A percentile compares a stretch with the other conserved stretches of the same genome.
phyloP scores from a whole-genome alignment of 495 filamentous ascomycete species.

The Talaromyces borbonicus region DNA sequence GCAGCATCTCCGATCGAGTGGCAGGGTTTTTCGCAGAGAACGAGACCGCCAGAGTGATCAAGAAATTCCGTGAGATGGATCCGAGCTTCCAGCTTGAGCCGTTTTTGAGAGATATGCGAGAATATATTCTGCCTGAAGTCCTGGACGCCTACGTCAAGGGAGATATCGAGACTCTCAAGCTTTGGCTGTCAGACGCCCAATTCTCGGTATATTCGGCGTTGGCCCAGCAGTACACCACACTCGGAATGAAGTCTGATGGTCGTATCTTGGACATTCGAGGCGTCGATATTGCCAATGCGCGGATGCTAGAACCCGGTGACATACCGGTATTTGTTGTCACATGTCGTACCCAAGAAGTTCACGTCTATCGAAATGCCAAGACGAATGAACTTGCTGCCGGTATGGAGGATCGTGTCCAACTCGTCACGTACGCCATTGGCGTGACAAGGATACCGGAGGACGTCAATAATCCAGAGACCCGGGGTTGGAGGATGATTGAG shows the following conservation, averaged over 20 bases:
- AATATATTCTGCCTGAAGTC: constrained; percentile 96
- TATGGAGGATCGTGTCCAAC: constrained; percentile 97
- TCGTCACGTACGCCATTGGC: constrained; percentile 96
- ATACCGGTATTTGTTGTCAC: constrained; percentile 96
- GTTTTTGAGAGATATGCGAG: constrained; percentile 87
- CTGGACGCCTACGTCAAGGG: constrained; percentile 97
- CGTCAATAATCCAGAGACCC: constrained; percentile 90
- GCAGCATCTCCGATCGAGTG: constrained; percentile 84
- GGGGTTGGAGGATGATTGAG: constrained; percentile 95
- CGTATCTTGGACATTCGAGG: constrained; percentile 89
- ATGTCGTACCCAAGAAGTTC: constrained; percentile 94
- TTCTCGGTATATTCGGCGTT: constrained; percentile 90
- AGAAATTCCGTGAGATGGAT: constrained; percentile 95
- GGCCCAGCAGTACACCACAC: constrained; percentile 86
- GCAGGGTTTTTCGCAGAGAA: constrained; percentile 97
- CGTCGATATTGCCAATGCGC: constrained; percentile 80
- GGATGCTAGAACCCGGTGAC: constrained; percentile 92
- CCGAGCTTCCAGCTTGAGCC: constrained; percentile 89
- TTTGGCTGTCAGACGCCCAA: constrained; percentile 93
- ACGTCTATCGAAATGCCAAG: constrained; percentile 90
- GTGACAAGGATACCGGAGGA: constrained; percentile 89
- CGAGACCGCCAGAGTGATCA: constrained; percentile 93
- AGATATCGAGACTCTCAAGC: constrained; percentile 78
- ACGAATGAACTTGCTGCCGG: constrained; percentile 84
- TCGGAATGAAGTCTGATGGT: constrained; percentile 87